phyloP scores from a whole-genome alignment of 352 stramenopile species.

The Globisporangium perplexum region DNA sequence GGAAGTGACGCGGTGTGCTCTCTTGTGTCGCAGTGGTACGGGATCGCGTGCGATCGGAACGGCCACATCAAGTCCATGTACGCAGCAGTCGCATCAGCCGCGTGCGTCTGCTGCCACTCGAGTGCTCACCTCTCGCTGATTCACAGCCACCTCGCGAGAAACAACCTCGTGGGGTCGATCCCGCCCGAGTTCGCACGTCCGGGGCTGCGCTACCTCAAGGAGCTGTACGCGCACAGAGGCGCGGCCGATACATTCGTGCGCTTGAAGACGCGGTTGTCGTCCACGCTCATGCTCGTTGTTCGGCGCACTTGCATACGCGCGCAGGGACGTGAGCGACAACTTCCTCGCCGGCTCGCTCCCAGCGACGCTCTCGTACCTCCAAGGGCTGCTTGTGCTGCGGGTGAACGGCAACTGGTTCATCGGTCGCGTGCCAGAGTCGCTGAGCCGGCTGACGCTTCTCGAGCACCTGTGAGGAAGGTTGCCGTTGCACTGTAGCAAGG shows the following conservation, averaged over 20 bases:
- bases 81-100: too few species aligned
- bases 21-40: conserved; percentile 38
- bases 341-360: conserved; percentile 51
- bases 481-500: neutral
- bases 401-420: conserved; percentile 55
- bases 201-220: conserved; percentile 39
- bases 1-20: neutral
- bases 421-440: conserved; percentile 29
- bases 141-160: conserved; percentile 36
- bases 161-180: conserved; percentile 60
- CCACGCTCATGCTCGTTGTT: too few species aligned
- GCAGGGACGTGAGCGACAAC: conserved; percentile 65
- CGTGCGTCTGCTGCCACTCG: neutral
- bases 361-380: conserved; percentile 32
- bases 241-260: too few species aligned
- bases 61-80: conserved; percentile 53
- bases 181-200: conserved; percentile 43
- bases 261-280: too few species aligned
- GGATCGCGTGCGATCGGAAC: conserved; percentile 46
- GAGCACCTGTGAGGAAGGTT: conserved; percentile 48
- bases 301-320: neutral
- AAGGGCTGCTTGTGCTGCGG: conserved; percentile 32
- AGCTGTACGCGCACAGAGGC: conserved; percentile 32
- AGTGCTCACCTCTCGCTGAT: neutral
- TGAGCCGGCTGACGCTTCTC: conserved; percentile 36